These are phyloP conservation scores for Cyclospora cayetanensis DNA, from an alignment of 169 alveolate species.

Conservation along the genomic window DNA sequence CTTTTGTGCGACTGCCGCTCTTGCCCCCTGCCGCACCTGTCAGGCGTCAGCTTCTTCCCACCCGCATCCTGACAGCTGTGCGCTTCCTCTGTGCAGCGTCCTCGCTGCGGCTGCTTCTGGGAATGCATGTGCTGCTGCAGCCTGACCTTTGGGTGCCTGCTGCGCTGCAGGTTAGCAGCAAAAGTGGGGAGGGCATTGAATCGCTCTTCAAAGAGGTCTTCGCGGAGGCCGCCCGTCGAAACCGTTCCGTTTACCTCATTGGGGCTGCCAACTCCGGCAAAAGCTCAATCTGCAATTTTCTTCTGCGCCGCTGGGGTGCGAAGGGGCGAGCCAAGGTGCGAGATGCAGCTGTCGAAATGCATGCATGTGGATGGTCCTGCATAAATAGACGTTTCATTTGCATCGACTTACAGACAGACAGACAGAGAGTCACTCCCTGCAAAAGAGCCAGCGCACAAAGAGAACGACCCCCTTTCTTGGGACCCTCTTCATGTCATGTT, in stretches of 20 bases:
- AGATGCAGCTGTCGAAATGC: too few species aligned
- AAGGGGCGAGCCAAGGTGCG: too few species aligned
- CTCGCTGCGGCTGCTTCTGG: neutral
- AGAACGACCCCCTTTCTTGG: too few species aligned
- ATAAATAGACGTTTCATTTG: too few species aligned
- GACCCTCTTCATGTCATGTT: too few species aligned
- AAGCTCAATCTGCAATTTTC: neutral
- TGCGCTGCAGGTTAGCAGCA: constrained; percentile 1
- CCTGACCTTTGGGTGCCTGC: too few species aligned
- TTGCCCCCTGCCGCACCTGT: neutral
- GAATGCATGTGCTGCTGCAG: too few species aligned
- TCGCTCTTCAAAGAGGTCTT: neutral
- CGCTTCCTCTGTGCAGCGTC: too few species aligned
- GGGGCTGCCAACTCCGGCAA: neutral
- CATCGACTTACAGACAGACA: too few species aligned
- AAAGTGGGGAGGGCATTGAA: neutral
- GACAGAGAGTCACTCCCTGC: too few species aligned
- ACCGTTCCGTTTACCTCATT: neutral
- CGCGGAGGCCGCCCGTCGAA: neutral
- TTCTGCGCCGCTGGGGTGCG: neutral
- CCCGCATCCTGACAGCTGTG: neutral
- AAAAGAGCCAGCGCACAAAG: too few species aligned
- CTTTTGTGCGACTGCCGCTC: neutral
- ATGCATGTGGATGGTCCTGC: too few species aligned
- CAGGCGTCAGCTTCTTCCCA: neutral